Base-by-base conservation (phyloP, 1,139 yeast genomes). In the Suhomyces guaymorum region DNA sequence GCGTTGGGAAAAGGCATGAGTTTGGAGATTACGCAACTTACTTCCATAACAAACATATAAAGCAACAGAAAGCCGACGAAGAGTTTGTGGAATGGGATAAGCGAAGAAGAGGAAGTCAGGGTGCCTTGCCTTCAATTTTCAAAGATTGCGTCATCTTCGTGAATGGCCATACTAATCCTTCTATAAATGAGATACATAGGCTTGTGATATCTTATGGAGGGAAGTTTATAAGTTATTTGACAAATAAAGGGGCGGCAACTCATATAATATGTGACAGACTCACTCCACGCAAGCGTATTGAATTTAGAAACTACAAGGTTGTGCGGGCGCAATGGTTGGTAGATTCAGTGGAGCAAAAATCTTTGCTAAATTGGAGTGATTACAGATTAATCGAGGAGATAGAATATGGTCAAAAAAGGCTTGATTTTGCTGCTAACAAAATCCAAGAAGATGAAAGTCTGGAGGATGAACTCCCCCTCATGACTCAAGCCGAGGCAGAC, bases 101-200 rank as follows among this genome's bases (percentile, higher is more conserved):
- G 21, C 58, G 66, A 35, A 56, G 78, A 22, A 55, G 70, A 11
- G 49, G 53, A 12, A 48, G 51, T 10, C 53, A 55, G 39, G 54
- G 51, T 10, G 37, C 37, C 10, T 23, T 37, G 5, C 28, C 33
- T 5, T 68, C 65, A 1, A 62, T 89, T 0, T 89, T 92, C 52
- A 50, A 60, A 33, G 79, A 73, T 2, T 85, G 92, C 54, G 61
- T 67, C 1, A 70, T 90, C 4, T 80, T 82, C 54, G 88, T 92
- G 15, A 90, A 89, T 52, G 98, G 98, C 0, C 80, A 83, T 51
- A 92, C 97, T 0, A 62, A 61, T 3, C 97, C 97, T 0, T 79
- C 92, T 5, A 72, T 88, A 11, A 66, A 75, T 32, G 85, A 80
- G 44, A 66, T 92, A 18, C 92, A 86, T 51, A 72, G 81, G 38